Base-by-base conservation (phyloP, 2,329 filamentous ascomycete genomes). In the Scedosporium minutisporum region DNA sequence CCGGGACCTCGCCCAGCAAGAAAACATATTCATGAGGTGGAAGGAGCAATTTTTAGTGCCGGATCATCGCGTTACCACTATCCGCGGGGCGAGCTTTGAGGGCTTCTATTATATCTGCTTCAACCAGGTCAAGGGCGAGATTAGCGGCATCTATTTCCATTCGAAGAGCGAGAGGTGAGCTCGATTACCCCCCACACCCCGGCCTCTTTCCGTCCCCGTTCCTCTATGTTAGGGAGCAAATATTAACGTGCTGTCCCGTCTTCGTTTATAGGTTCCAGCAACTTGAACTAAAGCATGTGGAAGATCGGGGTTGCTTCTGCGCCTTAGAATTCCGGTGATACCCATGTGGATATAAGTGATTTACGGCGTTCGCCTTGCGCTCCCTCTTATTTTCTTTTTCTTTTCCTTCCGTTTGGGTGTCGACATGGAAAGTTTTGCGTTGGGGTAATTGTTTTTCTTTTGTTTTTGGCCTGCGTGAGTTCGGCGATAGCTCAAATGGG, bases 101-200 rank as follows among this genome's bases (percentile, higher is more conserved):
- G 95, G 95, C 0, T 99, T 99, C 73, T 99, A 97, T 74, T 99
- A 99, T 71, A 97, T 99, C 67, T 97, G 93, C 77, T 97, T 97
- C 78, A 96, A 97, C 74, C 93, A 97, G 75, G 79, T 91, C 58
- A 84, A 87, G 66, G 95, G 93, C 6, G 87, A 84, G 66, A 89
- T 99, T 48, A 93, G 87, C 71, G 95, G 95, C 18, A 96, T 97
- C 64, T 99, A 99, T 76, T 99, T 96, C 74, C 95, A 99, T 77
- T 90, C 91, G 12, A 96, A 96, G 78, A 97, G 93, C 77, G 93
- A 97, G 78, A 96, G 93, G 91, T 97, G 76, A 77, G 89, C 27
- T 16, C 3, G 16, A 46, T 58, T 14, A 25, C 46, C 29, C 42
- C 25, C 25, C 23, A 18, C 29, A 6, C 41, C 33, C 29, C 6